A percentile compares a stretch with the other conserved stretches of the same genome.
Conservation (phyloP, 306 rosid species). For the Vachellia collinsii region DNA sequence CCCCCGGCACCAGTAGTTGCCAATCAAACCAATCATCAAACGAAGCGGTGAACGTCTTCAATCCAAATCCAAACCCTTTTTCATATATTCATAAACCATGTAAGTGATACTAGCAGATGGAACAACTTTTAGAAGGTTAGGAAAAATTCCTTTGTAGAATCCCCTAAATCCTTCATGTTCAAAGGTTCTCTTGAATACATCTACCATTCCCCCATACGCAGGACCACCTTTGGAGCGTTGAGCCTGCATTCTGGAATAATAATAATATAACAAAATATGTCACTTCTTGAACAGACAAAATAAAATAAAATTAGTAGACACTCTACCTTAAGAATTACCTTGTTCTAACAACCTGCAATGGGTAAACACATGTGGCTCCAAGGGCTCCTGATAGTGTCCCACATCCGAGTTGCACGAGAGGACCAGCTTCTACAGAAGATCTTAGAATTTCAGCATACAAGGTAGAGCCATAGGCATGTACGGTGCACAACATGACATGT, state of each 20-base stretch:
- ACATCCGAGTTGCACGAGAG: conserved; percentile 90
- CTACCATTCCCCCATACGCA: conserved; percentile 73
- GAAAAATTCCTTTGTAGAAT: conserved; percentile 93
- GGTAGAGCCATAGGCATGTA: conserved; percentile 32
- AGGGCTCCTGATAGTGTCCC: conserved; percentile 94
- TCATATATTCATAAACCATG: conserved; percentile 86
- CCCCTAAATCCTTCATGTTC: conserved; percentile 75
- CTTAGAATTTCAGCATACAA: conserved; percentile 39
- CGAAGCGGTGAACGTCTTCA: conserved; percentile 44
- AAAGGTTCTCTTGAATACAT: conserved; percentile 87
- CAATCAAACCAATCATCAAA: conserved; percentile 30
- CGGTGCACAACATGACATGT: conserved; percentile 38
- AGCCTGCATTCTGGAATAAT: conserved; percentile 86
- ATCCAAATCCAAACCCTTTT: conserved; percentile 79
- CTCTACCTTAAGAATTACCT: conserved; percentile 55
- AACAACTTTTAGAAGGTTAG: conserved; percentile 91
- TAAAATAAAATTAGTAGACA: conserved; percentile 10
- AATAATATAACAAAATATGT: conserved; percentile 28
- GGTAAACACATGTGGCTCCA: conserved; percentile 97
- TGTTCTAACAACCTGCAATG: conserved; percentile 89
- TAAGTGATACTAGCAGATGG: conserved; percentile 96
- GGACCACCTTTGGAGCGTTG: conserved; percentile 44
- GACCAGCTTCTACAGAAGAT: conserved; percentile 76
- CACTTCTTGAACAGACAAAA: conserved; percentile 31
- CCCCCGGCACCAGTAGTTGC: conserved; percentile 39